phyloP scores from a whole-genome alignment of 129 eudicot species.

The Helichrysum umbraculigerum region DNA sequence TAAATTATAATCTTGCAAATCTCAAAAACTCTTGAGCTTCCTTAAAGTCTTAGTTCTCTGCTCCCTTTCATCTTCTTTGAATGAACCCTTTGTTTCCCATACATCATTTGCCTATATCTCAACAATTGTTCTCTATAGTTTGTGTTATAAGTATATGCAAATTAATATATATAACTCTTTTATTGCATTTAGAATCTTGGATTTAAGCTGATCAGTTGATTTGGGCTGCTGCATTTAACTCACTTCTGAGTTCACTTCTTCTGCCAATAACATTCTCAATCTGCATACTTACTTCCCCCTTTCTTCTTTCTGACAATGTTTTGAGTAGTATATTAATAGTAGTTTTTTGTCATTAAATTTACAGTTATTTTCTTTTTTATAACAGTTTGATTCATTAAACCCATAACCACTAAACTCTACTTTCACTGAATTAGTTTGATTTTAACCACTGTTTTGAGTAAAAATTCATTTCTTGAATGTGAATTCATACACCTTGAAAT shows the following conservation, averaged over 20 bases:
- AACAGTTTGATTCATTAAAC: not conserved
- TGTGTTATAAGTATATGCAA: not conserved
- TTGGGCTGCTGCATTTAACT: slow-evolving; percentile 3
- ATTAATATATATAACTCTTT: not conserved
- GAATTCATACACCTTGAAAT: not conserved
- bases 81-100: slow-evolving; percentile 12
- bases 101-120: not conserved
- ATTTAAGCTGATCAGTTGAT: not conserved
- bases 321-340: not conserved
- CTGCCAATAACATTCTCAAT: slow-evolving; percentile 10
- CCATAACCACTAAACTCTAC: not conserved
- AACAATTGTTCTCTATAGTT: no score
- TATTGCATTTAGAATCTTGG: slow-evolving; percentile 25
- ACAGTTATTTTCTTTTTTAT: not conserved
- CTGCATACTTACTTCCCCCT: not conserved
- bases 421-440: slow-evolving; percentile 6
- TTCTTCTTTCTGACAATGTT: not conserved
- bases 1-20: slow-evolving; percentile 32
- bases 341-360: not conserved
- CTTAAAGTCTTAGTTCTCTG: slow-evolving; percentile 47
- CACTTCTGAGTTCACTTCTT: slow-evolving; percentile 15
- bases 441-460: not conserved
- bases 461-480: not conserved
- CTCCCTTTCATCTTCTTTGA: slow-evolving; percentile 18
- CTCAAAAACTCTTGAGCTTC: slow-evolving; percentile 36